Evolutionary conservation across 208 protist genomes (phyloP), one percentile per base, ranked within the genome.

Genomic region (Balamuthia mandrillaris): DNA sequence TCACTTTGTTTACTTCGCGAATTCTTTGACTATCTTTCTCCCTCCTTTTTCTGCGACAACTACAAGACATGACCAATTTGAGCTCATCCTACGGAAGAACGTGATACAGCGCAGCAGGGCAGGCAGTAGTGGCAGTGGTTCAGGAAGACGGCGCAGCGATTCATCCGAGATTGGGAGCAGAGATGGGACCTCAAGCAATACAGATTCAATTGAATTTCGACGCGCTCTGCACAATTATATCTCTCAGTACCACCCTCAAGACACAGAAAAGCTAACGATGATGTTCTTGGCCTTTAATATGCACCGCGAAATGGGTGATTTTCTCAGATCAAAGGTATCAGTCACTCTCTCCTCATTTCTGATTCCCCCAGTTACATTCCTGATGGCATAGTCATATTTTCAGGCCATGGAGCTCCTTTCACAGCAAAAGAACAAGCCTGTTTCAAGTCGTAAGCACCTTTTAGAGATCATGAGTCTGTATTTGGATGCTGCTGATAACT

Each of bases 231-330:
- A 37, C 70, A 79, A 79, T 21, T 79, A 79, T 31, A 41, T 82
- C 10, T 44, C 33, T 7, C 29, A 47, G 27, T 39, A 51, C 75
- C 41, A 66, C 54, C 41, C 75, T 2, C 3, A 45, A 21, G 75
- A 82, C 41, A 82, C 9, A 14, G 75, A 82, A 21, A 82, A 65
- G 52, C 29, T 82, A 16, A 82, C 65, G 51, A 82, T 82, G 75
- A 60, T 82, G 51, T 82, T 66, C 52, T 54, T 82, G 5, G 51
- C 51, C 52, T 82, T 82, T 54, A 82, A 65, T 54, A 82, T 82
- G 75, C 75, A 82, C 75, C 75, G 47, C 52, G 75, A 82, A 54
- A 66, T 66, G 51, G 75, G 75, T 37, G 75, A 82, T 27, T 66
- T 82, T 35, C 75, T 82, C 24, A 60, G 9, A 33, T 35, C n/a